Conservation (phyloP, 2,329 filamentous ascomycete species). For the Diaporthe ampelina region DNA sequence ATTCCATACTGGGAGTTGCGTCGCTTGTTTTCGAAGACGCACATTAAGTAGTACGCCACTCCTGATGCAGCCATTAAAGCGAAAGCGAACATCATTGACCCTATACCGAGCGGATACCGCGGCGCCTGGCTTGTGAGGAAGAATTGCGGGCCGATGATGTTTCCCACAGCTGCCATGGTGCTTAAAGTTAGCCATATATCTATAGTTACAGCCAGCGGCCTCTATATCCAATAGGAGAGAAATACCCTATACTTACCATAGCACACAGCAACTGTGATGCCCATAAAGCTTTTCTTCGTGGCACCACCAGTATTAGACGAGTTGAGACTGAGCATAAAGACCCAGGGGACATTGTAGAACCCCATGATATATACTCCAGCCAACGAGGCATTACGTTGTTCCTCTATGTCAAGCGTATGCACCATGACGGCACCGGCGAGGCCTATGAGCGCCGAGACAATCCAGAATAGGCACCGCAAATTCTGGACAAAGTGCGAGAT, state of each 20-base stretch:
- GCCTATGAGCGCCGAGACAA: background rate
- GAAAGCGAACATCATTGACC: background rate
- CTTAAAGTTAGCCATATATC: background rate
- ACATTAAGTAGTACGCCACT: background rate
- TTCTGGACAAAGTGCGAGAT: background rate
- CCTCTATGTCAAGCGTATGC: background rate
- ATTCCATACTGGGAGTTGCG: background rate
- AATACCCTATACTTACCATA: background rate
- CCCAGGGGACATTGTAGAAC: slow-evolving; percentile 2
- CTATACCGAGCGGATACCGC: background rate
- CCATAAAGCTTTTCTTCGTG: slow-evolving; percentile 7
- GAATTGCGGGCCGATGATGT: background rate
- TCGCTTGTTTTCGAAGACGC: background rate
- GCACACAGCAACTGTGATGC: background rate
- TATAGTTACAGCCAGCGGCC: background rate
- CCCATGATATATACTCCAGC: background rate
- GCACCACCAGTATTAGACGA: background rate
- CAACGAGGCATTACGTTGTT: background rate
- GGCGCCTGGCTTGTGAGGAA: background rate
- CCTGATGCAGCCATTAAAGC: slow-evolving; percentile 1
- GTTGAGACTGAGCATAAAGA: slow-evolving; percentile 10
- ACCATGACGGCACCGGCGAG: slow-evolving; percentile 1
- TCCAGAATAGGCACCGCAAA: background rate
- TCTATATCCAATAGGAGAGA: background rate
- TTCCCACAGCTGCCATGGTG: background rate